phyloP scores from a whole-genome alignment of 2,329 filamentous ascomycete genomes.

The Ophiostoma fasciatum region DNA sequence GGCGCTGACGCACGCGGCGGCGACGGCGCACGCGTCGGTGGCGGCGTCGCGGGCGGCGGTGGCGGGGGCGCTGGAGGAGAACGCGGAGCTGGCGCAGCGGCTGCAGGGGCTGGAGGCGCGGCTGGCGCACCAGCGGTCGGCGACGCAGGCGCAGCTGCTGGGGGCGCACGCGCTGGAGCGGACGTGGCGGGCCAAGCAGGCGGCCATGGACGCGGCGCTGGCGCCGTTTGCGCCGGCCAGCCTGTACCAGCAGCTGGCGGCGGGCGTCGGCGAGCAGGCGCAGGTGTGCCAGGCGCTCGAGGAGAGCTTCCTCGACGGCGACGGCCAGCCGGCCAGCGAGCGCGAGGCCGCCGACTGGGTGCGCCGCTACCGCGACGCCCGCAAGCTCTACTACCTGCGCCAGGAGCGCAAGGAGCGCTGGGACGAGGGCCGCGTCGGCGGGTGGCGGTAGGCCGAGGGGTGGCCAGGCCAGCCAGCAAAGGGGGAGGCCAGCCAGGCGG shows the following conservation, averaged over 20 bases:
- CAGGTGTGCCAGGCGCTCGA: conserved; percentile 67
- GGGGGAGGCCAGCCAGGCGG: no score
- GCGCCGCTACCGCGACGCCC: conserved; percentile 63
- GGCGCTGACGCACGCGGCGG: conserved; percentile 54
- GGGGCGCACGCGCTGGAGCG: conserved; percentile 75
- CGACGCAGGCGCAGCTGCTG: conserved; percentile 67
- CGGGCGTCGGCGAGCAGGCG: conserved; percentile 71
- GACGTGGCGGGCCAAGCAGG: conserved; percentile 81
- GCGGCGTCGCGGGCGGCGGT: conserved; percentile 49
- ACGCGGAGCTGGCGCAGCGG: conserved; percentile 53
- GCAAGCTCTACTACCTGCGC: conserved; percentile 62
- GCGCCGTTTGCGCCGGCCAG: conserved; percentile 74
- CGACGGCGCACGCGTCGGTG: conserved; percentile 58
- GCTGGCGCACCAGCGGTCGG: conserved; percentile 46
- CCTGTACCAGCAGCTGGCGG: conserved; percentile 67
- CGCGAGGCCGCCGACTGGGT: conserved; percentile 80
- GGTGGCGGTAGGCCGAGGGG: conserved; percentile 80
- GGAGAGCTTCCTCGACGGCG: conserved; percentile 65
- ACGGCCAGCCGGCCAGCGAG: conserved; percentile 54
- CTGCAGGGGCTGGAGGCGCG: conserved; percentile 44
- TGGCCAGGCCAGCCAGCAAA: no score
- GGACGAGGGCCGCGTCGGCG: conserved; percentile 91
- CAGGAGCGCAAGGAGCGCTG: conserved; percentile 82
- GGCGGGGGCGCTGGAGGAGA: conserved; percentile 50
- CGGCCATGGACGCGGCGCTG: conserved; percentile 74